Evolutionary conservation across 2,329 filamentous ascomycete species (phyloP).

Genomic region (Clonostachys rhizophaga): DNA sequence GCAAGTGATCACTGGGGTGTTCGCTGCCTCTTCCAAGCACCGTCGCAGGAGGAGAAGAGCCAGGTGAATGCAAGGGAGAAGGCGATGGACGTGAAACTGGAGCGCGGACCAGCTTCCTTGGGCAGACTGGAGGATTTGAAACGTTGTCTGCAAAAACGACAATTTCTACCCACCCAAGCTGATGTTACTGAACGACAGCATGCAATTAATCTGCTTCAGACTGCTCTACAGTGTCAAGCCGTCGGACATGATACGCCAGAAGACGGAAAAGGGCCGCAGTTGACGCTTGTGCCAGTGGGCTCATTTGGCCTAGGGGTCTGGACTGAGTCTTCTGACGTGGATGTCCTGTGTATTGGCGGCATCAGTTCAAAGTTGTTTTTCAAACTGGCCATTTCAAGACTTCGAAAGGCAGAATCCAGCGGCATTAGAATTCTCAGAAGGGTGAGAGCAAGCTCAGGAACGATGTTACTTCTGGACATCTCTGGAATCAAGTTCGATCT

Average conservation of each 20-base stretch:
- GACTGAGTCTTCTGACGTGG: conserved; percentile 56
- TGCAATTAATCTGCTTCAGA: conserved; percentile 40
- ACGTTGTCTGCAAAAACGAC: conserved; percentile 24
- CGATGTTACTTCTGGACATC: conserved; percentile 61
- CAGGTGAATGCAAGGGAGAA: too few species aligned
- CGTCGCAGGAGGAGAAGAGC: too few species aligned
- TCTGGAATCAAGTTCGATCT: conserved; percentile 55
- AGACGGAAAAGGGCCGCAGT: conserved; percentile 13
- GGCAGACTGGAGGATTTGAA: conserved; percentile 25
- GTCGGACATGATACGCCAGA: conserved; percentile 3
- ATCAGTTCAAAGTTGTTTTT: conserved; percentile 60
- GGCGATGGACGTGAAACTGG: conserved; percentile 4
- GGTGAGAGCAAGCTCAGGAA: conserved; percentile 53
- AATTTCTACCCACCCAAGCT: conserved; percentile 38
- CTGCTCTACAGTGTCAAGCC: conserved; percentile 28
- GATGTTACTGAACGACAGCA: conserved; percentile 34
- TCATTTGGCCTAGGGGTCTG: conserved; percentile 62
- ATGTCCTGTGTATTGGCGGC: conserved; percentile 60
- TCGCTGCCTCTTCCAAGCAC: conserved; percentile 28
- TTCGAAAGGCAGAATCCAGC: conserved; percentile 37
- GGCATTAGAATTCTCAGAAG: conserved; percentile 49
- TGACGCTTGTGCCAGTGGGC: conserved; percentile 58
- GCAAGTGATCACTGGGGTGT: conserved; percentile 59
- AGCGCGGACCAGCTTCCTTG: conserved; percentile 19
- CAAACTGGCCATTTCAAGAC: conserved; percentile 46